phyloP scores from a whole-genome alignment of 108 stramenopile species.

The Epithemia pelagica region DNA sequence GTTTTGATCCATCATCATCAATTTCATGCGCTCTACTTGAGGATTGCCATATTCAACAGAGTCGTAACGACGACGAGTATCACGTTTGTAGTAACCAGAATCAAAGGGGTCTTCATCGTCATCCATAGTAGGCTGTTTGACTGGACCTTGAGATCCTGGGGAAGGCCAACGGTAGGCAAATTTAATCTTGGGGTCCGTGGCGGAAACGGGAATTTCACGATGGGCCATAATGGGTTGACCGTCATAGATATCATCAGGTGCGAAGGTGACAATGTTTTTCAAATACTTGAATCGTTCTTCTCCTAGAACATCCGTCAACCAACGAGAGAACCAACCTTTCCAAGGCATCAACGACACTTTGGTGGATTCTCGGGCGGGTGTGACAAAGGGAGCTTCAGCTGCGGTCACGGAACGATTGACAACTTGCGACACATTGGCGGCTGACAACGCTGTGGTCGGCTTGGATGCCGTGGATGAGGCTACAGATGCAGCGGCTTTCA shows the following conservation, averaged over 20 bases:
- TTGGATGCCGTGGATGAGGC: background rate
- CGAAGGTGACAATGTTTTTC: slow-evolving; percentile 47
- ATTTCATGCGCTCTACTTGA: slow-evolving; percentile 58
- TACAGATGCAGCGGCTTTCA: slow-evolving; percentile 6
- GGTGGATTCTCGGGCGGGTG: slow-evolving; percentile 35
- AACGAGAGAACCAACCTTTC: slow-evolving; percentile 71
- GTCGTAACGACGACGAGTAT: slow-evolving; percentile 67
- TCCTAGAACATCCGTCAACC: slow-evolving; percentile 55
- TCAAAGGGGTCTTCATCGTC: slow-evolving; percentile 74
- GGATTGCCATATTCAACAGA: slow-evolving; percentile 41
- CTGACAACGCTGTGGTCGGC: background rate
- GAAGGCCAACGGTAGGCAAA: slow-evolving; percentile 65
- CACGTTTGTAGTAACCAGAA: slow-evolving; percentile 75
- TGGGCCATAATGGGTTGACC: slow-evolving; percentile 52
- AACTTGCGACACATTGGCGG: slow-evolving; percentile 11
- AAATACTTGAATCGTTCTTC: slow-evolving; percentile 40
- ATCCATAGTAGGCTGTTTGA: slow-evolving; percentile 44
- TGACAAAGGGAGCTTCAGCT: slow-evolving; percentile 40
- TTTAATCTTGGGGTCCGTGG: slow-evolving; percentile 35
- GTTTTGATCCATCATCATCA: slow-evolving; percentile 53
- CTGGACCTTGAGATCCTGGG: slow-evolving; percentile 74
- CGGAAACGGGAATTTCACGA: slow-evolving; percentile 40
- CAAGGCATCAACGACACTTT: slow-evolving; percentile 81
- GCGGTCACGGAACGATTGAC: slow-evolving; percentile 34
- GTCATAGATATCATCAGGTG: slow-evolving; percentile 52